Evolutionary conservation across 176 grass and related monocot genomes (phyloP), one percentile per base, ranked within the genome.

Genomic region (Alopecurus myosuroides): DNA sequence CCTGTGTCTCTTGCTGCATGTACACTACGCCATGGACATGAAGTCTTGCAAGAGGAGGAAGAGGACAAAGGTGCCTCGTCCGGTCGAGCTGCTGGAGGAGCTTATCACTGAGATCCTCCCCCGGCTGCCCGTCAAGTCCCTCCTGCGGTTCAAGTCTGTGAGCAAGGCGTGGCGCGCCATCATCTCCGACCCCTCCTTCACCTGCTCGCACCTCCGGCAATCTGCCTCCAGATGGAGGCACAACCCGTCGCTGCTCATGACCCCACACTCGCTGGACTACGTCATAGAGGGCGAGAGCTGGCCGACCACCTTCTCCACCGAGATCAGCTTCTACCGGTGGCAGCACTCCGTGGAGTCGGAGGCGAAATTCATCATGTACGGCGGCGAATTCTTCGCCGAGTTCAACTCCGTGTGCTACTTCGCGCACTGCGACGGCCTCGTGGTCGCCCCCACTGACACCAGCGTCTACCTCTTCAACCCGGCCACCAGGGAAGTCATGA

Each of bases 401-500:
- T 57, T 57, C 25, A 14, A 9, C 1, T 3, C 3, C 5, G 69
- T 74, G 39, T 7, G 22, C 72, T 9, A 5, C 17, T 67, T 36
- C 9, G 63, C 63, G 31, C 63, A 67, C 18, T 76, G 82, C 9
- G 73, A 85, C 11, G 73, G 82, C 13, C n/a, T 85, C 34, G 72
- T 85, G 82, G 2, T 85, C 0, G n/a, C 3, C 5, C 60, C 74
- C 60, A 67, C 44, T 0, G n/a, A 46, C 17, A 68, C 17, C 23
- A 0, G 3, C 6, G 17, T 85, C 18, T 85, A 66, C 60, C 52
- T 85, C 34, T 67, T 29, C 45, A 77, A 85, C 17, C 82, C 82
- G 0, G 82, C 73, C 2, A 85, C 73, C 2, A 29, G 61, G 45
- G 60, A 77, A 7, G 19, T 9, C 31, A 0, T 67, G 18, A 67